Percentiles rank a stretch among this genome's conserved stretches.
Evolutionary conservation across 2,329 filamentous ascomycete species (phyloP).

Genomic region (Scopulariopsis brevicaulis): DNA sequence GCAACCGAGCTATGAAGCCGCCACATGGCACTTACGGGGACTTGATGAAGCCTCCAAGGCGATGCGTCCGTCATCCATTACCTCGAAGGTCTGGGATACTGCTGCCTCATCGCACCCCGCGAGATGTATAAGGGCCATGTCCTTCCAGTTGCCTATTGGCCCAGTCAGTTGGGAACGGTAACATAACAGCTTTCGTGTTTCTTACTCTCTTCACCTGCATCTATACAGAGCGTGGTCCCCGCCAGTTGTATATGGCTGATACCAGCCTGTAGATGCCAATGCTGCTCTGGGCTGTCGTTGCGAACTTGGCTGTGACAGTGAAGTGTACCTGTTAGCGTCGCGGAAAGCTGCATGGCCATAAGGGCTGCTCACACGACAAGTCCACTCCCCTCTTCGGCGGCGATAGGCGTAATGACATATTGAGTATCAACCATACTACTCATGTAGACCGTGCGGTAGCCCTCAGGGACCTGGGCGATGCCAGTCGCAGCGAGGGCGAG

Average conservation of each 20-base stretch:
- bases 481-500: constrained; percentile 20
- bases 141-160: constrained; percentile 22
- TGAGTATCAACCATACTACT: constrained; percentile 25
- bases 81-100: constrained; percentile 22
- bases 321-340: neutral
- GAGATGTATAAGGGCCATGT: constrained; percentile 23
- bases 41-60: constrained; percentile 20
- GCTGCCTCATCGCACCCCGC: constrained; percentile 19
- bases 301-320: constrained; percentile 8
- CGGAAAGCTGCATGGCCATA: neutral
- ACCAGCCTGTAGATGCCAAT: constrained; percentile 25
- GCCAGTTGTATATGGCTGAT: constrained; percentile 20
- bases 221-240: constrained; percentile 23
- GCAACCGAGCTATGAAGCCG: neutral
- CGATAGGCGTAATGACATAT: constrained; percentile 25
- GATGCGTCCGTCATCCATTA: constrained; percentile 25
- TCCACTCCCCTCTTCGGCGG: constrained; percentile 17
- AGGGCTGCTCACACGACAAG: constrained; percentile 18
- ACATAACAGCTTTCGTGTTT: neutral
- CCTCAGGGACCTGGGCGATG: constrained; percentile 21
- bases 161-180: neutral
- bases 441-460: constrained; percentile 25
- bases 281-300: constrained; percentile 21
- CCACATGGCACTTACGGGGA: constrained; percentile 13
- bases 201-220: constrained; percentile 21